A percentile compares a stretch with the other conserved stretches of the same genome.
These are phyloP conservation scores for Cynara cardunculus DNA, from an alignment of 129 eudicot species.

Conservation along the genomic window DNA sequence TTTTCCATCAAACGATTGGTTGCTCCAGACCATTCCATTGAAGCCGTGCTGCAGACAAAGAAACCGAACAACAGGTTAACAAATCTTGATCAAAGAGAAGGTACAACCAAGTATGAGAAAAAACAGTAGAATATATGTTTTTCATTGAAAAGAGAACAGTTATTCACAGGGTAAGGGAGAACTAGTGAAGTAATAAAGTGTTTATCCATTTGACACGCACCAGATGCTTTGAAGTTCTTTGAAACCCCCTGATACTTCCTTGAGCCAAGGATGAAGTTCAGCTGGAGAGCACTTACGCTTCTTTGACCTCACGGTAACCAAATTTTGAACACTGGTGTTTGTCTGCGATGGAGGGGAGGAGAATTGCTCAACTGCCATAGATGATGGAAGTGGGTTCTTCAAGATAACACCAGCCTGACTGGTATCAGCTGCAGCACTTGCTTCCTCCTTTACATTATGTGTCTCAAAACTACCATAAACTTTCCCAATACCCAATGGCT, in stretches of 20 bases:
- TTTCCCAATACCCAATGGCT: slow-evolving; percentile 34
- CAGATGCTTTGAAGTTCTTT: slow-evolving; percentile 43
- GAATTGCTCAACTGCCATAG: slow-evolving; percentile 29
- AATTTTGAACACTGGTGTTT: slow-evolving; percentile 21
- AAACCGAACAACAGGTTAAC: slow-evolving; percentile 12
- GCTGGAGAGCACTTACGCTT: slow-evolving; percentile 51
- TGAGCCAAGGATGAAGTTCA: slow-evolving; percentile 56
- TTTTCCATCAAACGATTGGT: slow-evolving; percentile 55
- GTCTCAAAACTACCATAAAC: slow-evolving; percentile 37
- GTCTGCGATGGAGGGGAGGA: slow-evolving; percentile 29
- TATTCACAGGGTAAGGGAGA: not conserved
- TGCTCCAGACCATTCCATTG: slow-evolving; percentile 55
- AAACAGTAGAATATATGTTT: not conserved
- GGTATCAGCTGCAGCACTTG: slow-evolving; percentile 31
- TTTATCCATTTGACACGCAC: slow-evolving; percentile 28
- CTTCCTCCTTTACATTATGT: slow-evolving; percentile 36
- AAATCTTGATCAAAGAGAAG: slow-evolving; percentile 3
- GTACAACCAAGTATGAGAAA: not conserved
- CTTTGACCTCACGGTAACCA: slow-evolving; percentile 36
- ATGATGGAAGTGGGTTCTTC: slow-evolving; percentile 28
- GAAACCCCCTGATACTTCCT: slow-evolving; percentile 49
- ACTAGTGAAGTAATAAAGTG: not conserved
- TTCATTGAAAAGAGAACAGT: not conserved
- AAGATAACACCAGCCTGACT: slow-evolving; percentile 28
- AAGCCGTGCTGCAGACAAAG: slow-evolving; percentile 47